Conservation (phyloP, 129 eudicot species). For the Flaveria trinervia region DNA sequence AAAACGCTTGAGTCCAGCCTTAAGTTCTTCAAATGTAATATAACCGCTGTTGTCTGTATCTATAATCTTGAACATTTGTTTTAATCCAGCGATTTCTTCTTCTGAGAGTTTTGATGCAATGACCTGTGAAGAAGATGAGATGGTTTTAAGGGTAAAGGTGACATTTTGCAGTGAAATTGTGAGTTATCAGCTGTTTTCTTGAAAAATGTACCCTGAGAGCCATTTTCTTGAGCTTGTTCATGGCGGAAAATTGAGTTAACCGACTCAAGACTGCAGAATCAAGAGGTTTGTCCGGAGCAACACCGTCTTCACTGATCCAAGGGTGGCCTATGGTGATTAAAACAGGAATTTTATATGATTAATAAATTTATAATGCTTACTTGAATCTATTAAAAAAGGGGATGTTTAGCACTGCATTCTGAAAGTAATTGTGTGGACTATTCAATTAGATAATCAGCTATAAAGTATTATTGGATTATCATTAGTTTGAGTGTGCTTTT, state of each 20-base stretch:
- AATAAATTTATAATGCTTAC: too few relatives aligned
- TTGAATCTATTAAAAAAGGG: too few relatives aligned
- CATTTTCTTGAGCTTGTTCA: slow-evolving; percentile 89
- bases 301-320: slow-evolving; percentile 72
- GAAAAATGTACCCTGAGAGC: slow-evolving; percentile 67
- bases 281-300: slow-evolving; percentile 88
- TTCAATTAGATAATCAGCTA: too few relatives aligned
- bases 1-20: slow-evolving; percentile 40
- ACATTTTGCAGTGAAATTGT: slow-evolving; percentile 1
- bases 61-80: slow-evolving; percentile 45
- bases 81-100: slow-evolving; percentile 44
- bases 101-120: slow-evolving; percentile 40
- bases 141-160: slow-evolving; percentile 32
- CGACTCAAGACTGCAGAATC: slow-evolving; percentile 77
- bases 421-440: too few relatives aligned
- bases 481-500: too few relatives aligned
- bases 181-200: background rate
- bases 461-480: too few relatives aligned
- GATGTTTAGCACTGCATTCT: too few relatives aligned
- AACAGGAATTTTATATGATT: background rate
- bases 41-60: slow-evolving; percentile 44
- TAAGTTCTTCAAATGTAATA: slow-evolving; percentile 47
- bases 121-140: slow-evolving; percentile 27
- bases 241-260: slow-evolving; percentile 75
- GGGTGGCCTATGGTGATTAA: slow-evolving; percentile 65